Evolutionary conservation across 306 rosid species (phyloP), one percentile per base, ranked within the genome.

Genomic region (Medicago arabica): DNA sequence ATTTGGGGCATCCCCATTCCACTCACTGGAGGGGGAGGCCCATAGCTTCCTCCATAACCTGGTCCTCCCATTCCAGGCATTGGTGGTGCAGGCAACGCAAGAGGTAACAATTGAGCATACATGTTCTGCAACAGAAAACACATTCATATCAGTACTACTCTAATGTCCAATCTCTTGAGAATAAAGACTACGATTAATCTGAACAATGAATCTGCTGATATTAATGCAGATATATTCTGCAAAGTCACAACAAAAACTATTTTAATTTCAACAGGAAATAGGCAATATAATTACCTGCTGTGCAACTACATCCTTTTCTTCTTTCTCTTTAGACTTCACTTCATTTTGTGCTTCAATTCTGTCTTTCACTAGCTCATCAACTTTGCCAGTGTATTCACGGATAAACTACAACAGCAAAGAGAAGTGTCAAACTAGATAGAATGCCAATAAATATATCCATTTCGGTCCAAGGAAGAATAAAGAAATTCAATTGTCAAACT

Each of bases 1-100:
- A 95, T 90, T 2, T 94, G 97, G 15, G 99, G 99, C 99, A 96
- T 93, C 49, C 98, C 98, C 86, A 92, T 34, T 83, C 99, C 99
- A 18, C 96, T 85, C 96, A 88, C 87, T 19, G 84, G 89, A 11
- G 96, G 88, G 23, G 88, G 93, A 49, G 91, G 88, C 16, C 77
- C 96, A 71, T 64, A 92, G 81, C 86, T 88, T 21, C 97, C 98
- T 74, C 90, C 91, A 91, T 86, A 87, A 49, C 91, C 89, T 4
- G 87, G 82, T 40, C 92, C 92, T 76, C 92, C 95, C 97, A 93
- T 91, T 58, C 98, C 97, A 11, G 98, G 97, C 92, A 95, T 83
- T 47, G 99, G 99, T 7, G 99, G 99, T 51, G 99, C 98, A 71
- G 99, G 99, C 86, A 96, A 86, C 49, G 99, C 99, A 70, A 96